Evolutionary conservation across 768 basidiomycete species (phyloP).

Genomic region (Lepiota venenata): DNA sequence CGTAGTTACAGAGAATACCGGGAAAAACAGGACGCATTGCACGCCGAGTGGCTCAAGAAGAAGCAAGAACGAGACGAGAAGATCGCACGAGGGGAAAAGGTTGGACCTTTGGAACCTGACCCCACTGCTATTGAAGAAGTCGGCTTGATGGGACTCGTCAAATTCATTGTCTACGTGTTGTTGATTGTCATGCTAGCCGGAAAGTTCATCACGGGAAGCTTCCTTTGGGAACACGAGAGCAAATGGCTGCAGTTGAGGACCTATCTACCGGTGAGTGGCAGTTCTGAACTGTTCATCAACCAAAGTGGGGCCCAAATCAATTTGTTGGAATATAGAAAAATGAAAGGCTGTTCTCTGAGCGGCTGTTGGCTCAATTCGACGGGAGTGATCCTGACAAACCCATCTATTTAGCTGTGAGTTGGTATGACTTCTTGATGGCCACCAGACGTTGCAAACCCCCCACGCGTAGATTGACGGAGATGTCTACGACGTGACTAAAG

Average conservation of each 20-base stretch:
- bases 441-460: constrained; percentile 10
- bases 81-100: constrained; percentile 69
- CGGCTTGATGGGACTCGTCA: constrained; percentile 60
- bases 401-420: constrained; percentile 75
- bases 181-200: constrained; percentile 59
- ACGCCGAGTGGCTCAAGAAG: constrained; percentile 64
- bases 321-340: constrained; percentile 35
- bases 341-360: constrained; percentile 74
- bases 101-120: constrained; percentile 70
- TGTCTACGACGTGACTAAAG: constrained; percentile 88
- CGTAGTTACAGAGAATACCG: constrained; percentile 66
- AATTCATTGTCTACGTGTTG: constrained; percentile 58
- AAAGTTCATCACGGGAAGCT: constrained; percentile 86
- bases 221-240: constrained; percentile 77
- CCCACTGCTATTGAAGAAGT: constrained; percentile 70
- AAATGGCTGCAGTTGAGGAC: constrained; percentile 59
- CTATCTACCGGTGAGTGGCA: constrained; percentile 56
- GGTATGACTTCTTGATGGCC: constrained; percentile 9
- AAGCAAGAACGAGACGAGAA: constrained; percentile 71
- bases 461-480: constrained; percentile 76
- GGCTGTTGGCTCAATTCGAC: constrained; percentile 61
- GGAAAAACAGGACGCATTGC: constrained; percentile 54
- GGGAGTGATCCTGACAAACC: constrained; percentile 61
- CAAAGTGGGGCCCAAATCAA: too few relatives aligned
- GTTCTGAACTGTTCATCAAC: neutral